These are phyloP conservation scores for Sarocladium kiliense DNA, from an alignment of 2,329 filamentous ascomycete genomes.

Conservation along the genomic window DNA sequence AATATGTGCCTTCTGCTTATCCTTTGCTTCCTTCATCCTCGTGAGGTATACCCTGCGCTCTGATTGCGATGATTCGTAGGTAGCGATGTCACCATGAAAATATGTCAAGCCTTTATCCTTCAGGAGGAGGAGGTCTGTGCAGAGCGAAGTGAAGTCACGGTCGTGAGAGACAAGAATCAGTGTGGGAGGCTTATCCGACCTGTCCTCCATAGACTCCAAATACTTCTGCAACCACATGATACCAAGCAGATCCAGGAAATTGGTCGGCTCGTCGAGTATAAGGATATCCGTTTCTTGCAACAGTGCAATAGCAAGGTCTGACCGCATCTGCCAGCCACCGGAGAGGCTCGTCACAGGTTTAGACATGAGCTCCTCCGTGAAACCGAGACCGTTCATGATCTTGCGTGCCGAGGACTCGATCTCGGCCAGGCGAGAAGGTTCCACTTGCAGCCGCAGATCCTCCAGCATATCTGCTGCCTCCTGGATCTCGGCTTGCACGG, in stretches of 20 bases:
- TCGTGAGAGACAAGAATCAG: conserved; percentile 81
- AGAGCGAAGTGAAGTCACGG: conserved; percentile 70
- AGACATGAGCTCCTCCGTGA: conserved; percentile 56
- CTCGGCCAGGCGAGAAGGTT: conserved; percentile 58
- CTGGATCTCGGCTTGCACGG: conserved; percentile 60
- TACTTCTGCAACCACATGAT: conserved; percentile 82
- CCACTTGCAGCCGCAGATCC: conserved; percentile 62
- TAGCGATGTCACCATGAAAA: conserved; percentile 69
- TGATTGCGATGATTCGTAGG: conserved; percentile 63
- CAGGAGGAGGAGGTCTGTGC: conserved; percentile 73
- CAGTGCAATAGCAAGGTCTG: conserved; percentile 58
- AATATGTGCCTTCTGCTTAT: conserved; percentile 75
- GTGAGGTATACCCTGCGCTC: conserved; percentile 64
- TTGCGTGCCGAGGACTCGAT: conserved; percentile 61
- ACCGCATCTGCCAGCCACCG: conserved; percentile 72
- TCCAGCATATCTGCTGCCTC: conserved; percentile 65
- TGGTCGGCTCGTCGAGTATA: conserved; percentile 82
- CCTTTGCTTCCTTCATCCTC: conserved; percentile 77
- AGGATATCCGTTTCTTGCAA: conserved; percentile 72
- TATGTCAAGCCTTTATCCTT: conserved; percentile 66
- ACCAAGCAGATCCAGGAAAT: conserved; percentile 76
- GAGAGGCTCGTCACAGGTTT: conserved; percentile 62
- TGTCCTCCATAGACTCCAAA: conserved; percentile 52
- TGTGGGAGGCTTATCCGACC: conserved; percentile 52
- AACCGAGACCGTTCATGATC: conserved; percentile 66